Base-by-base conservation (phyloP, 495 filamentous ascomycete species). In the Penicillium subrubescens region DNA sequence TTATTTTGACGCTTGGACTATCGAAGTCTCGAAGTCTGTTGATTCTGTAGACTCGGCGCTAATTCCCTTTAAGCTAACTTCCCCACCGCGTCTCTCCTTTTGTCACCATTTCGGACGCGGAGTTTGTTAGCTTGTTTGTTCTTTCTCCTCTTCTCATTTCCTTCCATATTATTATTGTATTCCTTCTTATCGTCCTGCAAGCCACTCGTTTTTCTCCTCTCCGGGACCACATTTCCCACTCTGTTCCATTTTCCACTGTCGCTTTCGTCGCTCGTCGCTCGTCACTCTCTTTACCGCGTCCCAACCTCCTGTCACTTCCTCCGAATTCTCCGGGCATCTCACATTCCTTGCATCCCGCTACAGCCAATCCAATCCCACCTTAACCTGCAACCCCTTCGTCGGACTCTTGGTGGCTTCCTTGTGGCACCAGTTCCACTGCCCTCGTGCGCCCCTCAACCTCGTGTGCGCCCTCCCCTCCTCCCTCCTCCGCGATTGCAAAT, bases 301-400 rank as follows among this genome's bases (percentile, higher is more conserved):
- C 50, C 50, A 5, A 41, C 43, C 58, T 35, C 65, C 53, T 37
- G 55, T 39, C 37, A 25, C 25, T 7, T 37, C n/a, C 25, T 8
- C 54, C 31, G 31, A 41, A 12, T 27, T 27, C 25, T 27, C 25
- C 25, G 35, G 64, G n/a, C 57, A 57, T 43, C 56, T 50, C 58
- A 61, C 62, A 68, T 63, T 74, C 66, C 67, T 63, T 60, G 57
- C 63, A 63, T 67, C 50, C 44, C 58, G n/a, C n/a, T n/a, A 48
- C 41, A 21, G 27, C 50, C 44, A 57, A 23, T 59, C 64, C 41
- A 46, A 56, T 56, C 53, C 34, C 53, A 56, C 31, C 10, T 37
- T n/a, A 5, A 37, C 53, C 48, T 46, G 52, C 57, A 56, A 56
- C 27, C 53, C 53, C 51, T 54, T 34, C 51, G 14, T 46, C 43